Evolutionary conservation across 2,329 filamentous ascomycete species (phyloP).

Genomic region (Nothopassalora personata): DNA sequence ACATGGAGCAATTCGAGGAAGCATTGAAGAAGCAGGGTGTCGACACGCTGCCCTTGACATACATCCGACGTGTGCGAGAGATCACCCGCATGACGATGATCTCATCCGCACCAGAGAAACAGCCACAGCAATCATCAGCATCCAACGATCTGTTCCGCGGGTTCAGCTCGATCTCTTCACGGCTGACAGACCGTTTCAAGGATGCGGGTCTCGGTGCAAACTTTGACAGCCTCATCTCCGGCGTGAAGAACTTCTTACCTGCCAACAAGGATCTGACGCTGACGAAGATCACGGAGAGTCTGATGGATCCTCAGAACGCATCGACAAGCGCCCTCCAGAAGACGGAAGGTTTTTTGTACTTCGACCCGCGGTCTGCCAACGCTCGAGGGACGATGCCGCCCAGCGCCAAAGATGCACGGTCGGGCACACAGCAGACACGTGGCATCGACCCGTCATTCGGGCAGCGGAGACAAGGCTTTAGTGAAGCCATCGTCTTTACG

Average conservation of each 20-base stretch:
- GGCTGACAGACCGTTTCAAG: constrained; percentile 89
- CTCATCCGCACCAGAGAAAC: constrained; percentile 67
- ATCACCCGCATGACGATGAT: constrained; percentile 98
- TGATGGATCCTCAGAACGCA: constrained; percentile 92
- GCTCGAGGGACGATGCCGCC: constrained; percentile 88
- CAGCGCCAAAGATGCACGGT: constrained; percentile 49
- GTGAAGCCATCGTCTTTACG: constrained; percentile 38
- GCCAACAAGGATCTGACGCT: constrained; percentile 91
- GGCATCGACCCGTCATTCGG: constrained; percentile 24
- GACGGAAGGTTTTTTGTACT: constrained; percentile 95
- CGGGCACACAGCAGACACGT: constrained; percentile 34
- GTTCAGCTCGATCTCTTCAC: constrained; percentile 85
- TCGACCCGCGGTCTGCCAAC: constrained; percentile 89
- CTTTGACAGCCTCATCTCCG: constrained; percentile 88
- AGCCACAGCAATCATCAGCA: constrained; percentile 51
- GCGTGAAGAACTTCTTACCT: constrained; percentile 97
- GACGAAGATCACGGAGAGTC: constrained; percentile 94
- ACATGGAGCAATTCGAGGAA: constrained; percentile 82
- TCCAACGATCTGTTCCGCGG: constrained; percentile 83
- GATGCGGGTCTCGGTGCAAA: constrained; percentile 82
- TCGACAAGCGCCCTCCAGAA: constrained; percentile 90
- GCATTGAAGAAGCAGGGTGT: constrained; percentile 70
- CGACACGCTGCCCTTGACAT: constrained; percentile 72
- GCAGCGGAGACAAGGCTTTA: constrained; percentile 33
- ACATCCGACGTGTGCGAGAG: constrained; percentile 84